Base-by-base conservation (phyloP, 345 rosid genomes). In the Pistacia atlantica region DNA sequence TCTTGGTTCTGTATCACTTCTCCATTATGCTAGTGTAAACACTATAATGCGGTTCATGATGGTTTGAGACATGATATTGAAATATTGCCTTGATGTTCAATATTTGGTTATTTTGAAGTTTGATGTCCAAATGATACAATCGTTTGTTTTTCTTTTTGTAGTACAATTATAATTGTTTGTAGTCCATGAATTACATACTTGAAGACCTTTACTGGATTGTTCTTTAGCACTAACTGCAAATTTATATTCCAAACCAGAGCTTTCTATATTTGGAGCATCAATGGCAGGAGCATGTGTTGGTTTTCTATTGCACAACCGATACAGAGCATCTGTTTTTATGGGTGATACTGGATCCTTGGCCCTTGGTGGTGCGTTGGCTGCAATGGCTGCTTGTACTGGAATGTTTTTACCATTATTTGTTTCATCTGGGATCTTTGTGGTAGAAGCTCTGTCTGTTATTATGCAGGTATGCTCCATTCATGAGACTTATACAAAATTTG, bases 221-320 rank as follows among this genome's bases (percentile, higher is more conserved):
- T 68, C 42, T 73, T n/a, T 33, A 1, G 38, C 67, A 45, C 75
- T 77, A 72, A 80, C 49, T 63, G 54, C 65, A 58, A 8, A 12
- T 69, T 69, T 71, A 52, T n/a, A 61, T 73, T 76, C 60, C 72
- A 17, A 79, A 80, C 48, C 82, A 95, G 99, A 90, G 75, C 90
- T 95, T 54, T 87, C 94, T 56, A 69, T 93, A 85, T 95, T 95
- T 78, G 99, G 98, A 82, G 87, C 96, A 72, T 88, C 98, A 4
- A 93, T 95, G 99, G 98, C 97, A 3, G 99, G 97, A 83, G 94
- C 97, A 69, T 92, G 97, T 85, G 85, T 90, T 71, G 98, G 99
- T 69, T 95, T 95, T 80, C 91, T 93, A 78, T 77, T 92, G 79
- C 98, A 93, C 83, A 93, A 93, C 51, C 85, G 94, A 46, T 89